Percentiles rank a stretch among this genome's conserved stretches.
These are phyloP conservation scores for Psilocybe subaeruginosa DNA, from an alignment of 768 basidiomycete genomes.

Conservation along the genomic window DNA sequence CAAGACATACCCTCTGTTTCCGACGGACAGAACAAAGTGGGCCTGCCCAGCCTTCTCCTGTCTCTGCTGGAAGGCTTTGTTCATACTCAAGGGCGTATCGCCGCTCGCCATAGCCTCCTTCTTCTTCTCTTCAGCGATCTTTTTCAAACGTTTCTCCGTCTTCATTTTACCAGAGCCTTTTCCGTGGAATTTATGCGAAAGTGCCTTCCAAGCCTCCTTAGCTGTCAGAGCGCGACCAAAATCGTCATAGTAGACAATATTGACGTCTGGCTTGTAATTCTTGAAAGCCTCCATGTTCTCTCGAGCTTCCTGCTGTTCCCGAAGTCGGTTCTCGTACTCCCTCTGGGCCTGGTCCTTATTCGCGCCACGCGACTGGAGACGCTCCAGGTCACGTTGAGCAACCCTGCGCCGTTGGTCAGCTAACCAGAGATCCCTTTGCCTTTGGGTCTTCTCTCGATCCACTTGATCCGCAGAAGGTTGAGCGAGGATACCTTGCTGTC, in stretches of 20 bases:
- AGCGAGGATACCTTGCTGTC: constrained; percentile 89
- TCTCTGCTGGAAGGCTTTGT: constrained; percentile 87
- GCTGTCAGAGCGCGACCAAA: constrained; percentile 85
- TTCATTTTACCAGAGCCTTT: constrained; percentile 97
- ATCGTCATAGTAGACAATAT: constrained; percentile 96
- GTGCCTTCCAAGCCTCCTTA: constrained; percentile 98
- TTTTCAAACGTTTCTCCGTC: constrained; percentile 94
- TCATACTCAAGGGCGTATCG: constrained; percentile 96
- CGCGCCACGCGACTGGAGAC: constrained; percentile 72
- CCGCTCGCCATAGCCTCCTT: constrained; percentile 92
- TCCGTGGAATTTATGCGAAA: constrained; percentile 98
- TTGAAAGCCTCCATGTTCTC: constrained; percentile 83
- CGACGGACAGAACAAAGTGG: constrained; percentile 93
- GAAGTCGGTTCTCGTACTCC: constrained; percentile 90
- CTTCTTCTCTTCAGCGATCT: constrained; percentile 97
- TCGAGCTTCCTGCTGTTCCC: constrained; percentile 91
- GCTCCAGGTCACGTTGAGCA: constrained; percentile 81
- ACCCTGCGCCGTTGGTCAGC: constrained; percentile 79
- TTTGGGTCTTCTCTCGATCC: constrained; percentile 82
- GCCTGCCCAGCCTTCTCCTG: constrained; percentile 96
- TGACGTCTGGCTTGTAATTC: constrained; percentile 95
- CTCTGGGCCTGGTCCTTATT: constrained; percentile 92
- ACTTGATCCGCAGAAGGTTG: constrained; percentile 60
- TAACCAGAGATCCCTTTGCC: constrained; percentile 88
- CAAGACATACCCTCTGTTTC: constrained; percentile 79